Evolutionary conservation across 2,329 filamentous ascomycete species (phyloP).

Genomic region (Diaporthe vexans): DNA sequence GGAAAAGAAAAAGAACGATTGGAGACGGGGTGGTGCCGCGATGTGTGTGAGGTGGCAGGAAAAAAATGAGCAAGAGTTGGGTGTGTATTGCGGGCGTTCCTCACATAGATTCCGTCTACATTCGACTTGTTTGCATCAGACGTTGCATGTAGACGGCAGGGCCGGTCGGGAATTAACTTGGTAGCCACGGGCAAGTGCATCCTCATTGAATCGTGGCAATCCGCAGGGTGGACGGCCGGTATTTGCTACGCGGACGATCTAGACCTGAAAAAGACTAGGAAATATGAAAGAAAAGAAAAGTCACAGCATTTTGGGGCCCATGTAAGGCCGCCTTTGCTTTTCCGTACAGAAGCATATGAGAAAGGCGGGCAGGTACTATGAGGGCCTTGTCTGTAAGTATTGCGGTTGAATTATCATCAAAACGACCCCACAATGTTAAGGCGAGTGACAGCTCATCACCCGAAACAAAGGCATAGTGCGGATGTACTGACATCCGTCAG

Average conservation of each 20-base stretch:
- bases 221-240: conserved; percentile 35
- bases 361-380: conserved; percentile 14
- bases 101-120: conserved; percentile 32
- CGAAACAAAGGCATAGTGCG: conserved; percentile 13
- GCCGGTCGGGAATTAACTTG: conserved; percentile 37
- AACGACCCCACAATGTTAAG: conserved; percentile 36
- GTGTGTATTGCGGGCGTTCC: conserved; percentile 32
- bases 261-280: conserved; percentile 33
- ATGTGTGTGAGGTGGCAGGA: conserved; percentile 24
- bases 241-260: conserved; percentile 39
- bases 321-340: conserved; percentile 27
- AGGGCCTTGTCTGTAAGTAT: conserved; percentile 9
- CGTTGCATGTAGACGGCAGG: conserved; percentile 41
- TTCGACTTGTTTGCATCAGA: conserved; percentile 36
- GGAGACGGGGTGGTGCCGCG: conserved; percentile 13
- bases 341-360: conserved; percentile 30
- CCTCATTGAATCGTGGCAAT: conserved; percentile 21
- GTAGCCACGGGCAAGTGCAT: conserved; percentile 40
- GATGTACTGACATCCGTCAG: conserved; percentile 11
- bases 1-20: neutral
- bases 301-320: neutral
- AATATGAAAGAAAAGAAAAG: conserved; percentile 11
- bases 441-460: conserved; percentile 25
- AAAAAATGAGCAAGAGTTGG: conserved; percentile 33
- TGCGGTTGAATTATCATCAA: conserved; percentile 20